Evolutionary conservation across 2,329 filamentous ascomycete species (phyloP).

Genomic region (Whalleya microplaca): DNA sequence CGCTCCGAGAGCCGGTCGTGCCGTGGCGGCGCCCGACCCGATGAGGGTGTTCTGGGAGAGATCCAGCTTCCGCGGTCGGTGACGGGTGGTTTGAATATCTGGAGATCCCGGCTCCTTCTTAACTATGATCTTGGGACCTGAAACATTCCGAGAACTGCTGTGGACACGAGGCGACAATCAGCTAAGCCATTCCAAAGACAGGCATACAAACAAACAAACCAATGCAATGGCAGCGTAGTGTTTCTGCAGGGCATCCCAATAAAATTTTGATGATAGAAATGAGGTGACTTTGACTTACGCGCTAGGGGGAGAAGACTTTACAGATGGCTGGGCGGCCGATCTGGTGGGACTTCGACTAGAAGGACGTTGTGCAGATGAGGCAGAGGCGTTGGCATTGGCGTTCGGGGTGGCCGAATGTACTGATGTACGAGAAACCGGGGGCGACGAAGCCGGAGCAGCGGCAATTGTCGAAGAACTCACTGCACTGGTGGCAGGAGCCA

Average conservation of each 20-base stretch:
- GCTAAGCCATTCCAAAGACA: conserved; percentile 3
- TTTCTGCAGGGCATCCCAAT: neutral
- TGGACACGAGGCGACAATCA: conserved; percentile 35
- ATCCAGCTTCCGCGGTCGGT: conserved; percentile 77
- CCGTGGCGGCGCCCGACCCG: conserved; percentile 58
- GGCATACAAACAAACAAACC: no score
- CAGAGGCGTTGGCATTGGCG: conserved; percentile 37
- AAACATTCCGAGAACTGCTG: conserved; percentile 55
- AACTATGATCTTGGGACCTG: conserved; percentile 80
- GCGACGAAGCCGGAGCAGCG: conserved; percentile 43
- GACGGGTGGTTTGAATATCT: conserved; percentile 72
- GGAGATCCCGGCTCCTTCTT: conserved; percentile 96
- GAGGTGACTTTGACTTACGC: conserved; percentile 58
- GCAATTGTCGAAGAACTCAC: conserved; percentile 39
- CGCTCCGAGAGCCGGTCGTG: conserved; percentile 76
- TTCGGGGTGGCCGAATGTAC: conserved; percentile 47
- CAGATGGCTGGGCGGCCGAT: conserved; percentile 37
- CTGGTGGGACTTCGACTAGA: conserved; percentile 59
- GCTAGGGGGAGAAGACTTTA: conserved; percentile 62
- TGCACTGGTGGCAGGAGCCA: conserved; percentile 50
- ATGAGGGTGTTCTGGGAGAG: conserved; percentile 66
- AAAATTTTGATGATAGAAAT: neutral
- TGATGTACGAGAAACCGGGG: conserved; percentile 48
- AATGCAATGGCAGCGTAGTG: conserved; percentile 1
- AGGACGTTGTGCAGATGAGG: conserved; percentile 48